Base-by-base conservation (phyloP, 345 rosid species). In the Brassica napus region DNA sequence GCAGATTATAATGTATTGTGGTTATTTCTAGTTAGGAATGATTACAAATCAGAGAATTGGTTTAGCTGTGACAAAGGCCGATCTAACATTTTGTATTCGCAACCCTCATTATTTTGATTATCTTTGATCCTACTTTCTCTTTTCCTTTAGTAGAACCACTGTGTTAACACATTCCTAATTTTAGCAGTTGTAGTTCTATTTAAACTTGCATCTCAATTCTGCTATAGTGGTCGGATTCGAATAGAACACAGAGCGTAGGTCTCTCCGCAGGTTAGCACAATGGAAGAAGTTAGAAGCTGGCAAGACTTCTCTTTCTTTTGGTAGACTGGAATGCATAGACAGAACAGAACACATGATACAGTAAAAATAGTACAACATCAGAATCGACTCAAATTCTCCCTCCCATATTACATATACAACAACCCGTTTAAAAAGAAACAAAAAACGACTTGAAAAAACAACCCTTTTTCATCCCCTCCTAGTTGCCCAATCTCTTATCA, bases 401-500 rank as follows among this genome's bases (percentile, higher is more conserved):
- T 69, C 39, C 71, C 79, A 69, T 74, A 69, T 80, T 74, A 74
- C 79, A 80, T 80, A 74, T 63, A 80, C 79, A 80, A 11, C 71
- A 54, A 54, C 59, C 58, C 55, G 64, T 28, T 0, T 2, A 16
- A 54, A 65, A 54, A 54, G 4, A 16, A 54, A 15, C 24, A 1
- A 65, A 68, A 75, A 62, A 70, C 24, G 7, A 70, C 80, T 12
- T 30, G 16, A 47, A 30, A 68, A 52, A 16, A 42, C 6, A 14
- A 49, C 10, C 58, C 37, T 5, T 3, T 64, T 31, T 67, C 63
- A 8, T 47, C 58, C 47, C 34, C 15, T 65, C 44, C 73, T 70
- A 73, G 62, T 49, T 30, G 18, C 32, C 30, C 75, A 68, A 28
- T 16, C 58, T 52, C 26, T 24, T 65, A 61, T 12, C 31, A 14